A percentile compares a stretch with the other conserved stretches of the same genome.
Evolutionary conservation across 805 yeast species (phyloP).

Genomic region (Kockiozyma suomiensis): DNA sequence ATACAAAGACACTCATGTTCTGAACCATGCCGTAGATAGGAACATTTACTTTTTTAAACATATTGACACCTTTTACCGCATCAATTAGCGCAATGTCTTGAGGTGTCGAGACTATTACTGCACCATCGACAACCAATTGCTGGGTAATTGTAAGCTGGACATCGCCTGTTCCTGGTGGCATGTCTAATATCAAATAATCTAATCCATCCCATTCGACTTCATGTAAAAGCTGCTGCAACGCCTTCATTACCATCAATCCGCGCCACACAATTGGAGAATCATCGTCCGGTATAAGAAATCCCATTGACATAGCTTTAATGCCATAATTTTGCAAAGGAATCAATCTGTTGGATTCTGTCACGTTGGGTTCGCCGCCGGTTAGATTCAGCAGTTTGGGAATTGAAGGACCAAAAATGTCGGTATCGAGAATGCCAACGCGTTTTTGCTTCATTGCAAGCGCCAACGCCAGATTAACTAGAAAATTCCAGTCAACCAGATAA

Average conservation of each 20-base stretch:
- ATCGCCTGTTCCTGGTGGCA: slow-evolving; percentile 95
- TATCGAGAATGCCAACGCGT: slow-evolving; percentile 71
- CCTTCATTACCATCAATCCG: slow-evolving; percentile 85
- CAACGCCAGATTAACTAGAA: slow-evolving; percentile 61
- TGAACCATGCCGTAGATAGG: slow-evolving; percentile 79
- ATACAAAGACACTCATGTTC: slow-evolving; percentile 76
- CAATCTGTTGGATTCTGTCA: slow-evolving; percentile 51
- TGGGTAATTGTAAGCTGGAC: slow-evolving; percentile 83
- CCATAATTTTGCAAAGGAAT: slow-evolving; percentile 75
- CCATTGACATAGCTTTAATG: slow-evolving; percentile 86
- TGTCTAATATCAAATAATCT: slow-evolving; percentile 72
- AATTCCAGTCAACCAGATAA: not conserved
- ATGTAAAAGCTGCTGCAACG: slow-evolving; percentile 77
- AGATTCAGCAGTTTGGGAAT: slow-evolving; percentile 72
- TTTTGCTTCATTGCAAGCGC: slow-evolving; percentile 57
- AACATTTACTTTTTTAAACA: slow-evolving; percentile 71
- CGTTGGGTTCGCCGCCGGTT: slow-evolving; percentile 57
- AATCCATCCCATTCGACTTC: slow-evolving; percentile 74
- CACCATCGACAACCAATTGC: slow-evolving; percentile 73
- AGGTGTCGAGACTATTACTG: slow-evolving; percentile 81
- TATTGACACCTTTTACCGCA: slow-evolving; percentile 75
- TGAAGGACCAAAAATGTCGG: slow-evolving; percentile 85
- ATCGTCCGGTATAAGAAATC: slow-evolving; percentile 67
- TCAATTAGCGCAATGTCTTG: slow-evolving; percentile 83
- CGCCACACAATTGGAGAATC: slow-evolving; percentile 81